Evolutionary conservation across 1,284 basidiomycete genomes (phyloP), one percentile per base, ranked within the genome.

Genomic region (Pyrrhoderma lamaoense): DNA sequence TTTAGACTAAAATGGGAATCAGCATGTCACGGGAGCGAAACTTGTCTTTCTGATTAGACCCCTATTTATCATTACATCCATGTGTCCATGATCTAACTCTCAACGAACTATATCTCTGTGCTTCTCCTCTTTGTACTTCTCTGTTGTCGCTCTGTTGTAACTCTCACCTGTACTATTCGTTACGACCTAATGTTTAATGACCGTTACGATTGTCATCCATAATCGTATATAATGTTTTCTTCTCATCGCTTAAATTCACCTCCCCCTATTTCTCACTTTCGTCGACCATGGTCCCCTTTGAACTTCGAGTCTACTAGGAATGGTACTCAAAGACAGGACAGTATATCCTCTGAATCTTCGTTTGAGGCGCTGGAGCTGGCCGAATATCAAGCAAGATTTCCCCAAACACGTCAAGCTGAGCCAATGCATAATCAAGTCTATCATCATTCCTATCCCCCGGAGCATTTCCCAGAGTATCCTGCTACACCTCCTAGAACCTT

Each of bases 291-390:
- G 80, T 82, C 80, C 49, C 80, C 80, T 56, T 31, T 46, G 31
- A 47, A 54, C 23, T 18, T 46, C 7, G 39, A 50, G 42, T 67
- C 76, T 36, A 64, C 65, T 7, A 67, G 60, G 52, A 65, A 66
- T 25, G 67, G 59, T 7, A 64, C 65, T 47, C 65, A 56, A 45
- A 60, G 63, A 51, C 3, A 48, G 42, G 60, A 70, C 43, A 65
- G 74, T 55, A 76, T 82, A 55, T 65, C 74, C 2, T 80, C 79
- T n/a, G 80, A 83, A 53, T 71, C 70, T 39, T 83, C 80, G 53
- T 72, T 84, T 1, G 81, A 84, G 61, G 81, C 81, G 2, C 71
- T 84, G 51, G 82, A 85, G 65, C 71, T 85, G 19, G 80, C 81
- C 36, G 82, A 83, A 62, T 85, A 84, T 64, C 71, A 79, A 8